Conservation (phyloP, 148 eudicot genomes). For the Polygonum aviculare region DNA sequence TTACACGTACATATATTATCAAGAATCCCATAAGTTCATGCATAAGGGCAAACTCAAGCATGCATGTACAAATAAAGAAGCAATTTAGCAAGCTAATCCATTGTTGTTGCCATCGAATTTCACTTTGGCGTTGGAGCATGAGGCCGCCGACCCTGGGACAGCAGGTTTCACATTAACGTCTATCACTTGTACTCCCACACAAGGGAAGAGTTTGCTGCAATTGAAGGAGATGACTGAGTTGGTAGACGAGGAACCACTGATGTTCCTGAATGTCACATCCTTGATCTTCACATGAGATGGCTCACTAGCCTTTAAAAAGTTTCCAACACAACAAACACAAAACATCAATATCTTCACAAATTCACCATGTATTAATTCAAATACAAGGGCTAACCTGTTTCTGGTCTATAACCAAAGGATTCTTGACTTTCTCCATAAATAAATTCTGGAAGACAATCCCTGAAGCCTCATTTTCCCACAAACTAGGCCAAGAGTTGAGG, state of each 20-base stretch:
- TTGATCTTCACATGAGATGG: conserved; percentile 31
- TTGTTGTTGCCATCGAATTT: conserved; percentile 23
- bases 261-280: conserved; percentile 31
- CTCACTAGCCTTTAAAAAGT: neutral
- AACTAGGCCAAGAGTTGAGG: conserved; percentile 40
- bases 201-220: conserved; percentile 25
- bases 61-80: neutral
- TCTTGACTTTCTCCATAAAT: conserved; percentile 29
- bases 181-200: conserved; percentile 26
- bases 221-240: conserved; percentile 15
- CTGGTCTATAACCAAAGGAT: conserved; percentile 39
- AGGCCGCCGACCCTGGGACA: neutral
- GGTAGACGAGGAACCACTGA: conserved; percentile 29
- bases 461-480: conserved; percentile 16
- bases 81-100: conserved; percentile 15
- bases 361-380: no score
- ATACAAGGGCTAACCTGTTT: neutral
- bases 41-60: neutral
- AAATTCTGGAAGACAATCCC: conserved; percentile 29
- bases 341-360: no score
- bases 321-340: neutral
- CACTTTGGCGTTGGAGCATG: conserved; percentile 27
- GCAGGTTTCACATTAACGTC: conserved; percentile 16
- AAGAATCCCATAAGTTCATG: neutral
- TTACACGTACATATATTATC: neutral